Conservation (phyloP, 306 rosid genomes). For the Rubus idaeus region DNA sequence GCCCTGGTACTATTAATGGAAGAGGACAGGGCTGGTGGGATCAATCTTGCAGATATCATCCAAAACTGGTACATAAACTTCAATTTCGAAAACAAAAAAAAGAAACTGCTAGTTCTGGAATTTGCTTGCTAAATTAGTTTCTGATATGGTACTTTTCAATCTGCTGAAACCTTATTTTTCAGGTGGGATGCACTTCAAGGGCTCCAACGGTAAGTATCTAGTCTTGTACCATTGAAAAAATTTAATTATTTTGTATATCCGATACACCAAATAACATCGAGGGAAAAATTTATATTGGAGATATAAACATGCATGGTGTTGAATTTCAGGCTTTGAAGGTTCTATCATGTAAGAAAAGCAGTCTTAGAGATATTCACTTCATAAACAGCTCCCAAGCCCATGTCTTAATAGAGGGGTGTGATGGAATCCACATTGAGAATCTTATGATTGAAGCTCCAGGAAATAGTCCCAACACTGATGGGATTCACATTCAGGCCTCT, state of each 20-base stretch:
- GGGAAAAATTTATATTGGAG: neutral
- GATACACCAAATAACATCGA: neutral
- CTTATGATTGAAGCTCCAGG: slow-evolving; percentile 34
- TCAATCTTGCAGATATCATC: slow-evolving; percentile 43
- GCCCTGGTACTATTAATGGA: slow-evolving; percentile 38
- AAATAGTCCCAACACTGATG: slow-evolving; percentile 42
- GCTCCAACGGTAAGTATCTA: slow-evolving; percentile 43
- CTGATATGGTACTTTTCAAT: neutral
- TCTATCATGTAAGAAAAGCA: slow-evolving; percentile 29
- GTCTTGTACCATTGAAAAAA: neutral
- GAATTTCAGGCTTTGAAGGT: slow-evolving; percentile 35
- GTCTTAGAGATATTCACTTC: slow-evolving; percentile 25
- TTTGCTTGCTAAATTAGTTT: neutral
- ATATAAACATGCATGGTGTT: neutral
- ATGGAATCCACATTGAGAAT: slow-evolving; percentile 25
- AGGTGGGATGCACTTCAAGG: slow-evolving; percentile 36
- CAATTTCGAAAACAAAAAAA: neutral
- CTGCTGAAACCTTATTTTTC: slow-evolving; percentile 1
- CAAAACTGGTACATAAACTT: slow-evolving; percentile 26
- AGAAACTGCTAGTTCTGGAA: neutral
- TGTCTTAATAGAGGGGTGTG: slow-evolving; percentile 12
- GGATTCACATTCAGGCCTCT: slow-evolving; percentile 37
- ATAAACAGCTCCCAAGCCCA: slow-evolving; percentile 33
- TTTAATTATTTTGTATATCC: neutral
- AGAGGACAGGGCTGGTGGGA: slow-evolving; percentile 39